Percentiles rank a stretch among this genome's conserved stretches.
These are phyloP conservation scores for Ceratobasidium theobromae DNA, from an alignment of 1,284 basidiomycete species.

Conservation along the genomic window DNA sequence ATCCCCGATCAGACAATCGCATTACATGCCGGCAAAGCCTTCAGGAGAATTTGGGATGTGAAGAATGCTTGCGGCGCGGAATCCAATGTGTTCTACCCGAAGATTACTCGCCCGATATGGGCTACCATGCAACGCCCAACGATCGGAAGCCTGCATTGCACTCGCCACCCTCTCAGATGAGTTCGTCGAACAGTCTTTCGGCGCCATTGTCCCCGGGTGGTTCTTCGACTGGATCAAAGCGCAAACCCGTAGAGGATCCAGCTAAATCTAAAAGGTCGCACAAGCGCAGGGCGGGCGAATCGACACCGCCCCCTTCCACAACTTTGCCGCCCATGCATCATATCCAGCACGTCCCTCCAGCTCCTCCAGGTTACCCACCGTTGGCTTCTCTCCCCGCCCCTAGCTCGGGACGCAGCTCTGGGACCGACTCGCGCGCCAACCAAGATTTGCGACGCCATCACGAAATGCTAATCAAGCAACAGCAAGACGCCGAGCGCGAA, in stretches of 20 bases:
- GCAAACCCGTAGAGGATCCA: slow-evolving; percentile 22
- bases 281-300: neutral
- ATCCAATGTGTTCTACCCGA: slow-evolving; percentile 19
- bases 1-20: neutral
- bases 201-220: slow-evolving; percentile 4
- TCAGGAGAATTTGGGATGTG: slow-evolving; percentile 20
- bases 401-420: neutral
- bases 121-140: slow-evolving; percentile 3
- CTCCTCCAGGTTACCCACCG: neutral
- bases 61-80: slow-evolving; percentile 16
- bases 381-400: neutral
- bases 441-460: slow-evolving; percentile 21
- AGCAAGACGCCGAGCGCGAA: slow-evolving; percentile 29
- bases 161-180: slow-evolving; percentile 11
- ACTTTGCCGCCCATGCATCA: slow-evolving; percentile 23
- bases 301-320: neutral
- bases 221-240: slow-evolving; percentile 10
- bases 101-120: slow-evolving; percentile 17
- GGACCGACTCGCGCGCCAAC: slow-evolving; percentile 11
- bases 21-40: neutral
- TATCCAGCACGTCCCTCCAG: slow-evolving; percentile 23
- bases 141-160: slow-evolving; percentile 23
- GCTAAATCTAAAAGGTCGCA: neutral
- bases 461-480: slow-evolving; percentile 25
- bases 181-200: neutral